Conservation (phyloP, 441 rosid species). For the Populus hybrid region DNA sequence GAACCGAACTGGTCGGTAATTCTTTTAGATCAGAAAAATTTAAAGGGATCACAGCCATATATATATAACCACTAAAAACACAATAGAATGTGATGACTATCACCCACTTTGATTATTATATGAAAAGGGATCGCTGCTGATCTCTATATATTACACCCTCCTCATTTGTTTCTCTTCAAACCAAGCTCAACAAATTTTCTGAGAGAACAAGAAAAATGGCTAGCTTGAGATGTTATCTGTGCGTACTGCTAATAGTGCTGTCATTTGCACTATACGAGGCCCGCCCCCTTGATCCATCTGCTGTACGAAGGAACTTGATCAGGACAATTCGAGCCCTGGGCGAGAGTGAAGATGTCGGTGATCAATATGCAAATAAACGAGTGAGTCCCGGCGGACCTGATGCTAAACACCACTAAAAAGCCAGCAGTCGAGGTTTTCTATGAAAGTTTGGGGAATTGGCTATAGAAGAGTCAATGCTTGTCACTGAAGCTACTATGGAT, state of each 20-base stretch:
- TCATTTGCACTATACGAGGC: constrained; percentile 20
- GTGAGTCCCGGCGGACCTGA: constrained; percentile 48
- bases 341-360: constrained; percentile 10
- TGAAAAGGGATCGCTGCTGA: not conserved
- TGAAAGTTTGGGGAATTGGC: not conserved
- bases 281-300: constrained; percentile 21
- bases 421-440: constrained; percentile 9
- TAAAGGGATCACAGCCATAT: not conserved
- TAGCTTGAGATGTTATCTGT: constrained; percentile 14
- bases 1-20: constrained; percentile 1
- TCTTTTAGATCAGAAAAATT: constrained; percentile 6
- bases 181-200: not conserved
- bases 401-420: constrained; percentile 37
- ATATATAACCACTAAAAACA: not conserved
- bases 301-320: constrained; percentile 18
- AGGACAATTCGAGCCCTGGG: constrained; percentile 18
- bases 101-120: constrained; percentile 16
- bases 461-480: not conserved
- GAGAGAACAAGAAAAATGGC: constrained; percentile 23
- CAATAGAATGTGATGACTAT: not conserved
- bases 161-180: not conserved
- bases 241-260: constrained; percentile 23
- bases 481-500: not conserved
- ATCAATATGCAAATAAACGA: constrained; percentile 19
- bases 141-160: constrained; percentile 12